Evolutionary conservation across 2,329 filamentous ascomycete species (phyloP).

Genomic region (Claviceps capensis): DNA sequence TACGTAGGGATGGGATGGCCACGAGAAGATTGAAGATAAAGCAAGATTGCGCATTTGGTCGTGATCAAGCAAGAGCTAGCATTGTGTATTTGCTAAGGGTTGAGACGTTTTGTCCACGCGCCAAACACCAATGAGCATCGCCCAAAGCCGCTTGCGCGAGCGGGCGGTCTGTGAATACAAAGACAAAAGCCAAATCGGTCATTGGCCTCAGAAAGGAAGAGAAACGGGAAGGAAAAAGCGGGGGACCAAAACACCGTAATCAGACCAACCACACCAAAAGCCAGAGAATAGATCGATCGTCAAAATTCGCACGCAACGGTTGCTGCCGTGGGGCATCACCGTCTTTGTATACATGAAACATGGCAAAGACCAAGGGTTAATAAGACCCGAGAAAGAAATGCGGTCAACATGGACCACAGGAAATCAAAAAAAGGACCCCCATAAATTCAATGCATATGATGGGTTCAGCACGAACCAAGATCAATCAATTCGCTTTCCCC

Average conservation of each 20-base stretch:
- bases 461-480: too few relatives aligned
- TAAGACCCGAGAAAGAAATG: not conserved
- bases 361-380: conserved; percentile 1
- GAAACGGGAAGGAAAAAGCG: not conserved
- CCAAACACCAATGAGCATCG: conserved; percentile 3
- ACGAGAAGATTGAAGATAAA: not conserved
- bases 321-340: conserved; percentile 26
- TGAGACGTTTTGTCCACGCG: conserved; percentile 1
- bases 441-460: too few relatives aligned
- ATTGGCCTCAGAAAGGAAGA: not conserved
- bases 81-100: conserved; percentile 2
- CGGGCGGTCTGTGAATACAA: conserved; percentile 1
- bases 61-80: conserved; percentile 1
- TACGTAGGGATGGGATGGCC: not conserved
- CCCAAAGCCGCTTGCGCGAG: conserved; percentile 3
- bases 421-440: not conserved
- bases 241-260: not conserved
- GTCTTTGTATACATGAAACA: conserved; percentile 17
- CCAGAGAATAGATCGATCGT: not conserved
- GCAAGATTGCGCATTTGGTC: not conserved
- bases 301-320: conserved; percentile 13
- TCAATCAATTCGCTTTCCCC: too few relatives aligned
- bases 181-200: not conserved
- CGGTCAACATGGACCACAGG: conserved; percentile 8
- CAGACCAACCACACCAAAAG: not conserved